These are phyloP conservation scores for Guadua angustifolia DNA, from an alignment of 176 grass and related monocot species.

Conservation along the genomic window DNA sequence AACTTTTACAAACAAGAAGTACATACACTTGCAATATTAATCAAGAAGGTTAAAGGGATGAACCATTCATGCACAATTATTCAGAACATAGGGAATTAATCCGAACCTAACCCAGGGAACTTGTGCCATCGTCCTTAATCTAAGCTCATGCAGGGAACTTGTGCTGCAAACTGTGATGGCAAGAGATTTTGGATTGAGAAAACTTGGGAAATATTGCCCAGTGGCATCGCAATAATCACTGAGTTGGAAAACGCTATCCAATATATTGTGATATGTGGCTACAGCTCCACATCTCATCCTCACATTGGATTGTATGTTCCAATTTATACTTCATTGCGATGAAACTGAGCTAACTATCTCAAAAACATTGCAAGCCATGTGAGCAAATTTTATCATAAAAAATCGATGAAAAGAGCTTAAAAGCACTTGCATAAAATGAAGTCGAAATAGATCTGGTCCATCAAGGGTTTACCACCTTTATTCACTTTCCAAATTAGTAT, in stretches of 20 bases:
- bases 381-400: neutral
- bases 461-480: neutral
- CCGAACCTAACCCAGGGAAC: constrained; percentile 1
- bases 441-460: neutral
- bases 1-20: constrained; percentile 29
- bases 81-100: constrained; percentile 5
- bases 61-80: constrained; percentile 34
- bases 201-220: neutral
- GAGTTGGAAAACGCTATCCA: neutral
- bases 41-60: constrained; percentile 3
- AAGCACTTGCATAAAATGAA: neutral
- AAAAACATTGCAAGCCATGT: neutral
- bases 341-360: neutral
- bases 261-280: neutral
- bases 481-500: neutral
- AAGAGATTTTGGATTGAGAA: neutral
- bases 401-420: neutral
- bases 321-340: neutral
- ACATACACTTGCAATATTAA: constrained; percentile 20
- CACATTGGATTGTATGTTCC: neutral
- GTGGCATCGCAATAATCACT: neutral
- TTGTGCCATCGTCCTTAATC: neutral
- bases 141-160: neutral
- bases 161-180: neutral
- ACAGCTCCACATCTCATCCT: neutral